A percentile compares a stretch with the other conserved stretches of the same genome.
These are phyloP conservation scores for Cercospora janseana DNA, from an alignment of 2,329 filamentous ascomycete genomes.

Conservation along the genomic window DNA sequence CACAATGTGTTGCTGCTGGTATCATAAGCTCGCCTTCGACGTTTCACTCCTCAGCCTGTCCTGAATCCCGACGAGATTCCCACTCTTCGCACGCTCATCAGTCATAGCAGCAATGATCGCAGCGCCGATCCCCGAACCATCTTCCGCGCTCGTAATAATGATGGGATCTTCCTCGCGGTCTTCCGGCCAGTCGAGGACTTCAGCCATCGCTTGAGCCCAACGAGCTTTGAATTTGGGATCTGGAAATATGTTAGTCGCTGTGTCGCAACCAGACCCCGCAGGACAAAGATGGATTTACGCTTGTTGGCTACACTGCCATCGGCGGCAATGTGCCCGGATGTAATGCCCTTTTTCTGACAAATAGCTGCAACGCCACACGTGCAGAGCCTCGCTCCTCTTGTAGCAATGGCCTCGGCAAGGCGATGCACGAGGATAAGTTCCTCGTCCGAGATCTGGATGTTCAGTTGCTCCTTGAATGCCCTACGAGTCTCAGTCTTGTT, in stretches of 20 bases:
- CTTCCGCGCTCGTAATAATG: conserved; percentile 41
- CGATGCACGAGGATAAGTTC: too few species aligned
- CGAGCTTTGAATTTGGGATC: conserved; percentile 43
- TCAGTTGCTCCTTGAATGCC: conserved; percentile 30
- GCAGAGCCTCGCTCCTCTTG: conserved; percentile 19
- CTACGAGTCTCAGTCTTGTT: conserved; percentile 27
- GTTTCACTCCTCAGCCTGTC: background rate
- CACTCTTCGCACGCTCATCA: conserved; percentile 29
- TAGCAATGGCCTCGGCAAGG: too few species aligned
- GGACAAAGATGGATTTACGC: background rate
- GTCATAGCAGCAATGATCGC: conserved; percentile 39
- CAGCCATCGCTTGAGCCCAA: conserved; percentile 43
- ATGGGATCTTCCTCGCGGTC: conserved; percentile 37
- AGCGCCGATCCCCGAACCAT: conserved; percentile 44
- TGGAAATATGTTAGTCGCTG: background rate
- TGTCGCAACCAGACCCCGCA: background rate
- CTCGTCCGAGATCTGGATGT: conserved; percentile 26
- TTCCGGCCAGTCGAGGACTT: conserved; percentile 40
- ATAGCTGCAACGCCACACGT: background rate
- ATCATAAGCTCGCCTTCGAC: background rate
- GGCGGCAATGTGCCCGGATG: background rate
- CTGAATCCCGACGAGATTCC: conserved; percentile 13
- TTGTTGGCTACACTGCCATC: background rate
- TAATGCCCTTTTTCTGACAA: background rate
- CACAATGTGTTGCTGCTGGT: too few species aligned